Evolutionary conservation across 2,329 filamentous ascomycete species (phyloP), one percentile per base, ranked within the genome.

Genomic region (Nemania serpens): DNA sequence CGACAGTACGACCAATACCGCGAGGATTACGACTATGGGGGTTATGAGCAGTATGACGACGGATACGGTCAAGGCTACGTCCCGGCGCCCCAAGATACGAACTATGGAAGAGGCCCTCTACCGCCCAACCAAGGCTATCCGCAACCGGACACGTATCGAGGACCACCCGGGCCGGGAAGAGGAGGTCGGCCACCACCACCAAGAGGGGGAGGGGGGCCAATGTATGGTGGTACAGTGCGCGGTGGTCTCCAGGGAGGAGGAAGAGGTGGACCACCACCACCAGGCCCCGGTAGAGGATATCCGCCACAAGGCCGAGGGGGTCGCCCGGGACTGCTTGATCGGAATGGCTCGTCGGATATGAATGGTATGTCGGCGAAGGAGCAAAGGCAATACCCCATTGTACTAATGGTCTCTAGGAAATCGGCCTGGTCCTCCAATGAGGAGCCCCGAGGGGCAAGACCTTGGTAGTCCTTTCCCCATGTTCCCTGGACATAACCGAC

Each of bases 1-100:
- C 66, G 66, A 57, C 70, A 82, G 58, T 80, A 82, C 60, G 76
- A 81, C 55, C 75, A 77, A 51, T 80, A 81, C 58, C 76, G 80
- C 55, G 76, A 81, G 50, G 77, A 76, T 13, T 78, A 83, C 61
- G 78, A 74, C 50, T 77, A 81, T 61, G 79, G 55, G 37, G 61
- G 78, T 20, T 76, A 79, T 48, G 79, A 80, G 17, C 75, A 77
- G 25, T 77, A 78, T 52, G 76, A 76, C 6, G 70, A 75, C 60
- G 75, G 74, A 11, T 79, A 79, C 54, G 74, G 75, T 48, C 77
- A 79, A 62, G 76, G 74, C 20, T 77, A 78, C 47, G 75, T 74
- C 54, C 55, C 64, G 52, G 71, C 68, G 47, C 76, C 79, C 37
- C 79, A 81, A 65, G 78, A 81, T 47, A 76, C 76, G 58, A 77